Evolutionary conservation across 192 early-diverging fungal genomes (phyloP).

Genomic region (Dissophora ornata): DNA sequence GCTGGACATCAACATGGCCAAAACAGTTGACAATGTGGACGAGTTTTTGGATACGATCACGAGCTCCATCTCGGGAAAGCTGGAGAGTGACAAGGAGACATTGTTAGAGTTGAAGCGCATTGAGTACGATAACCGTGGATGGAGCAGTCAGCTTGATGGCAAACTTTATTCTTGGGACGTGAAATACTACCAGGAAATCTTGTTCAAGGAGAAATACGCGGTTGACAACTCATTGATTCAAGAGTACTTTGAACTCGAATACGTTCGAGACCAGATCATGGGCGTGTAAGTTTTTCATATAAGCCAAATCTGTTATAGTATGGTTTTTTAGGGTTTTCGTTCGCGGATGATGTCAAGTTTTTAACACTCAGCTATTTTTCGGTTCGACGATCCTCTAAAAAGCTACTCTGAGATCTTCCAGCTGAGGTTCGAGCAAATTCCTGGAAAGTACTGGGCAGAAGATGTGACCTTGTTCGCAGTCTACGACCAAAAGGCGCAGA

Average conservation of each 20-base stretch:
- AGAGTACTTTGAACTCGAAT: conserved; percentile 74
- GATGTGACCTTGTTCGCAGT: conserved; percentile 85
- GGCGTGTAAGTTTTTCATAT: conserved; percentile 43
- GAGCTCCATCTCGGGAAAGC: conserved; percentile 65
- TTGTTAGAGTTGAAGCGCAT: conserved; percentile 74
- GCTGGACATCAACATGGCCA: conserved; percentile 88
- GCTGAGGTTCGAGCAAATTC: conserved; percentile 74
- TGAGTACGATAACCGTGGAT: conserved; percentile 54
- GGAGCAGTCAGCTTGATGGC: conserved; percentile 68
- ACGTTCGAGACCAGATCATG: conserved; percentile 66
- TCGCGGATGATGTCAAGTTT: not conserved
- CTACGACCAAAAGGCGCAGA: conserved; percentile 71
- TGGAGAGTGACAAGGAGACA: conserved; percentile 66
- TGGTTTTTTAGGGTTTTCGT: too few species aligned
- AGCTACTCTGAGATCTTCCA: conserved; percentile 82
- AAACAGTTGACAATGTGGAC: conserved; percentile 69
- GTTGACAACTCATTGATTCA: conserved; percentile 84
- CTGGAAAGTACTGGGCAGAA: conserved; percentile 74
- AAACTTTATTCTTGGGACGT: conserved; percentile 78
- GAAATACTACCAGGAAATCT: conserved; percentile 76
- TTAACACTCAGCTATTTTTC: too few species aligned
- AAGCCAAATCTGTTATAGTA: too few species aligned
- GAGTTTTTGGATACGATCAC: conserved; percentile 76
- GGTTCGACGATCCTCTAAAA: too few species aligned
- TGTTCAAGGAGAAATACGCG: conserved; percentile 79